phyloP scores from a whole-genome alignment of 768 basidiomycete species.

The Lepiota venenata region DNA sequence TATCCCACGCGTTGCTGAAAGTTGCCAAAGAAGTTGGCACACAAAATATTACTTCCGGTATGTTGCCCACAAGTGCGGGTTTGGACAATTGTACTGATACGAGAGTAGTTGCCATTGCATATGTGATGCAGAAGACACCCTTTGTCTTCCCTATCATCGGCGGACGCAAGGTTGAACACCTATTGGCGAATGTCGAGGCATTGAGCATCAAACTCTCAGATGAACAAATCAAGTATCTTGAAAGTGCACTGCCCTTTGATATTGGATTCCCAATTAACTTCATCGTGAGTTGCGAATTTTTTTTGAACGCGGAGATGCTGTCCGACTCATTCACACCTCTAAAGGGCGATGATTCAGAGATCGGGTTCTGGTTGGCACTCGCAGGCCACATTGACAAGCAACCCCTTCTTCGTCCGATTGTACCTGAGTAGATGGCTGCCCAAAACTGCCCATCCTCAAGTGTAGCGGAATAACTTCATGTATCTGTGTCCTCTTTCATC shows the following conservation, averaged over 20 bases:
- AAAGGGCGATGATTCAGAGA: not conserved
- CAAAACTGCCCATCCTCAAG: no score
- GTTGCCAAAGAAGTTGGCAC: conserved; percentile 48
- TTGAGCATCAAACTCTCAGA: conserved; percentile 35
- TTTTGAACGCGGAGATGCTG: not conserved
- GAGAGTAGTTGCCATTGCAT: conserved; percentile 43
- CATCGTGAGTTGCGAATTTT: conserved; percentile 22
- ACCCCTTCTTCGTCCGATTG: not conserved
- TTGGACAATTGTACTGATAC: not conserved
- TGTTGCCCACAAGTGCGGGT: conserved; percentile 7
- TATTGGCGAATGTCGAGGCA: conserved; percentile 46
- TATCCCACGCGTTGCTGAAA: conserved; percentile 42
- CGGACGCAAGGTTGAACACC: conserved; percentile 49
- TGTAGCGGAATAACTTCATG: no score
- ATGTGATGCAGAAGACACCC: conserved; percentile 50
- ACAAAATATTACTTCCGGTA: conserved; percentile 41
- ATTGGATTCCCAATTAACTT: conserved; percentile 36
- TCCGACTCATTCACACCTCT: not conserved
- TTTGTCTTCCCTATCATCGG: conserved; percentile 51
- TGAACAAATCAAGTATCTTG: conserved; percentile 43
- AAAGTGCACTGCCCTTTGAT: conserved; percentile 37
- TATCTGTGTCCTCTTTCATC: no score
- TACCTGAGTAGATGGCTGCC: no score
- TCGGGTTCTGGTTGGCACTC: not conserved
- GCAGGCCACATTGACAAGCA: conserved; percentile 1